Conservation (phyloP, 225 moss, liverwort and hornwort genomes). For the Straminergon stramineum region DNA sequence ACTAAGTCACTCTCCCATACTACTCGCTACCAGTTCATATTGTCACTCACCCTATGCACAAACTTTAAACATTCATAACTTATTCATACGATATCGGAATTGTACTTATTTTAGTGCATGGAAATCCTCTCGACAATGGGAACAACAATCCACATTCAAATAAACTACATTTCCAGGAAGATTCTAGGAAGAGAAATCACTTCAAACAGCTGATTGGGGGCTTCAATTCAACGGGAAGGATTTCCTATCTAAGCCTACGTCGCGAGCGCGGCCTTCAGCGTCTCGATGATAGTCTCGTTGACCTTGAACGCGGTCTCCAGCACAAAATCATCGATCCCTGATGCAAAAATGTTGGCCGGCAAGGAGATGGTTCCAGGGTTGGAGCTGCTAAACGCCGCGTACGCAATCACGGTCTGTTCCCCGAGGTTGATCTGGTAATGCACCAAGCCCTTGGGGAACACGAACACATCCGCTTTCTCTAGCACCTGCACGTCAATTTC, state of each 20-base stretch:
- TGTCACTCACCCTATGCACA: neutral
- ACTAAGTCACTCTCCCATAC: neutral
- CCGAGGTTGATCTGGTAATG: slow-evolving; percentile 25
- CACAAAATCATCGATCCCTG: neutral
- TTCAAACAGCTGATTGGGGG: neutral
- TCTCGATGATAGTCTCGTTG: neutral
- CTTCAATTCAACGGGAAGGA: neutral
- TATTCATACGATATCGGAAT: neutral
- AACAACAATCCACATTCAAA: neutral
- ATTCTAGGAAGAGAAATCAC: neutral
- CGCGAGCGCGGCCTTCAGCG: neutral
- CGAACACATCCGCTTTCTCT: neutral
- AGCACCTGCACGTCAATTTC: neutral
- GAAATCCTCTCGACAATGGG: neutral
- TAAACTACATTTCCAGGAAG: neutral
- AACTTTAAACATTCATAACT: neutral
- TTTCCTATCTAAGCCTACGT: neutral
- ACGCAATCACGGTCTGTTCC: neutral
- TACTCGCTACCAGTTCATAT: neutral
- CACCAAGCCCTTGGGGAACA: slow-evolving; percentile 12
- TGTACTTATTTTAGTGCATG: neutral
- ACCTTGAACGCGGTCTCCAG: slow-evolving; percentile 5
- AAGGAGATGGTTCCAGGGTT: slow-evolving; percentile 21
- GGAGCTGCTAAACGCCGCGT: slow-evolving; percentile 24
- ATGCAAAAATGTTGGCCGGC: slow-evolving; percentile 10